Base-by-base conservation (phyloP, 1,284 basidiomycete species). In the Rhodofomes roseus region DNA sequence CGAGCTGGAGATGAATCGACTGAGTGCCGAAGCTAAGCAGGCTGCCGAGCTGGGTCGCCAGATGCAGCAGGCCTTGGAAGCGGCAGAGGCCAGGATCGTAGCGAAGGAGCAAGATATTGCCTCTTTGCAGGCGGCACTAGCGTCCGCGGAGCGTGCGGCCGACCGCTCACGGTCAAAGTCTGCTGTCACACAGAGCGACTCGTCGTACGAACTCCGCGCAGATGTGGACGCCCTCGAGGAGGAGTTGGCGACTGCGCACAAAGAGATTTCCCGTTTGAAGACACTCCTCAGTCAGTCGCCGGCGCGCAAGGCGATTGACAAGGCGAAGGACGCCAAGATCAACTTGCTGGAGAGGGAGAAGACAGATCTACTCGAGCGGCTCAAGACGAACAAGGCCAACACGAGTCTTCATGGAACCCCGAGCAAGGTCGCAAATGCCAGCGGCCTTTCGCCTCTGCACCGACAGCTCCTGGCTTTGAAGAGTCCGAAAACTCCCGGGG, bases 181-280 rank as follows among this genome's bases (percentile, higher is more conserved):
- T 20, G 71, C 68, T 68, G 31, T 68, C 71, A 34, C 76, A 52
- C 67, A 60, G 37, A 69, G 70, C 62, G 63, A 71, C 29, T 67
- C 72, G 14, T 70, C 73, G 64, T 52, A 76, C 65, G 65, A 81
- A 65, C 54, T 66, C 25, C 85, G 87, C 43, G 76, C 80, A 18
- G 86, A 88, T 59, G 71, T 76, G 48, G 77, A 81, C 60, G 81
- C 79, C 0, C 77, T 96, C 44, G 91, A 95, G 70, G 79, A 80
- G 6, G 90, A 95, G 63, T 81, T 96, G 25, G 89, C 93, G 62
- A 82, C 86, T 1, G 93, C 94, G 0, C 82, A 92, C 69, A 84
- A 79, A 66, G 92, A 95, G 71, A 90, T 95, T 60, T 90, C 87
- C 0, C 81, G 85, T 20, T 76, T 96, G 50, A 85, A 83, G 54